Evolutionary conservation across 345 rosid genomes (phyloP), one percentile per base, ranked within the genome.

Genomic region (Bruguiera gymnorhiza): DNA sequence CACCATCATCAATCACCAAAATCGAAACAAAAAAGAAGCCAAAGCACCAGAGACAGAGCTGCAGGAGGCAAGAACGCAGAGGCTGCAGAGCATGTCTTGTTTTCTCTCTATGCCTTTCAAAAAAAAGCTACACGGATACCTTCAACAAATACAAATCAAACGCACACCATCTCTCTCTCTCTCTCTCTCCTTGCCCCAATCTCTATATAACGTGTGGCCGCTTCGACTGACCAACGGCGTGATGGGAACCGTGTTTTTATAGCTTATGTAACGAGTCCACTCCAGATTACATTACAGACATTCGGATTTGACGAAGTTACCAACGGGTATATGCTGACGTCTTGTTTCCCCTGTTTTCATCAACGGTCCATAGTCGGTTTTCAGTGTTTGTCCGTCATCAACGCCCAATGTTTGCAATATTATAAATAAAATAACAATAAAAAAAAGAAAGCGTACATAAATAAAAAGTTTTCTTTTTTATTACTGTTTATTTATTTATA

Each of bases 41-140:
- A 75, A 67, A 50, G 54, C 54, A 43, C 60, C 18, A 67, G 71
- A 70, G 31, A 31, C 70, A 71, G 57, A 43, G 58, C 54, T 4
- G 70, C 58, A 69, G 77, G 68, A 79, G 81, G 81, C 81, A 83
- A 82, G 75, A 77, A 82, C 83, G 69, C 71, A 72, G 82, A 75
- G 62, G 73, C 60, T 73, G 73, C 89, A 85, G 91, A 86, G 90
- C 76, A 72, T 76, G 93, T 88, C 88, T 80, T 80, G 82, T 74
- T 70, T 75, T 61, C 75, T 8, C 0, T 8, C 0, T 24, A 1
- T 43, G 11, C 3, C 1, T 11, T 43, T 43, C 3, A 27, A 27
- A 27, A 27, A 27, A 60, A 73, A 59, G 57, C 57, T 55, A 24
- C 54, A 8, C 6, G 5, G 48, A 23, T 43, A 37, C 21, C 65